Conservation (phyloP, 257 asterid genomes). For the Phtheirospermum japonicum region DNA sequence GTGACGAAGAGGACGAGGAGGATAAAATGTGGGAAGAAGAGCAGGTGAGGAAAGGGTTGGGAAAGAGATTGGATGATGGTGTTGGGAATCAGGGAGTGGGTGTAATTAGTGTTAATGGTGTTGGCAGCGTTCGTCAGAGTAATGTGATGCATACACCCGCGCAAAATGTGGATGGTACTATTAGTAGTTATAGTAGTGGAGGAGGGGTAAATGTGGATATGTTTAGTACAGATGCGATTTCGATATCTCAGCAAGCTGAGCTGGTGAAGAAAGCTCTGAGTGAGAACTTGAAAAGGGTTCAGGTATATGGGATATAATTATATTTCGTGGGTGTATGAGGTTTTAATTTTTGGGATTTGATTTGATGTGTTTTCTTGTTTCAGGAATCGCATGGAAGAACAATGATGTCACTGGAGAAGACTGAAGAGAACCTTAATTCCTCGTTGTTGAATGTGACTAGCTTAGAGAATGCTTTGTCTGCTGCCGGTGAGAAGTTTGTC, state of each 20-base stretch:
- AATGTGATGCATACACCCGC: conserved; percentile 40
- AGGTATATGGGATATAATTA: conserved; percentile 49
- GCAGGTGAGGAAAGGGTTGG: conserved; percentile 92
- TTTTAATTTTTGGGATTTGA: conserved; percentile 9
- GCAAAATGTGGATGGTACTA: conserved; percentile 31
- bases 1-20: conserved; percentile 77
- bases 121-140: conserved; percentile 36
- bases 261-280: conserved; percentile 70
- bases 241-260: conserved; percentile 78
- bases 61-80: conserved; percentile 81
- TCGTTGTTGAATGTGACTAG: conserved; percentile 64
- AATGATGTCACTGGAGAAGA: conserved; percentile 48
- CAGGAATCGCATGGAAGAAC: conserved; percentile 83
- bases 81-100: conserved; percentile 39
- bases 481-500: conserved; percentile 96
- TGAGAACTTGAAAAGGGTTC: conserved; percentile 58
- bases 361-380: conserved; percentile 20
- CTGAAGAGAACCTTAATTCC: conserved; percentile 76
- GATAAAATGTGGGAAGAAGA: conserved; percentile 98
- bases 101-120: conserved; percentile 32
- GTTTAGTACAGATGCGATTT: conserved; percentile 46
- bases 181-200: conserved; percentile 38
- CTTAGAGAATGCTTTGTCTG: conserved; percentile 73
- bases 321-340: conserved; percentile 7
- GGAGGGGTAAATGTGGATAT: conserved; percentile 52